phyloP scores from a whole-genome alignment of 352 stramenopile genomes.

The Phytophthora hybrid region DNA sequence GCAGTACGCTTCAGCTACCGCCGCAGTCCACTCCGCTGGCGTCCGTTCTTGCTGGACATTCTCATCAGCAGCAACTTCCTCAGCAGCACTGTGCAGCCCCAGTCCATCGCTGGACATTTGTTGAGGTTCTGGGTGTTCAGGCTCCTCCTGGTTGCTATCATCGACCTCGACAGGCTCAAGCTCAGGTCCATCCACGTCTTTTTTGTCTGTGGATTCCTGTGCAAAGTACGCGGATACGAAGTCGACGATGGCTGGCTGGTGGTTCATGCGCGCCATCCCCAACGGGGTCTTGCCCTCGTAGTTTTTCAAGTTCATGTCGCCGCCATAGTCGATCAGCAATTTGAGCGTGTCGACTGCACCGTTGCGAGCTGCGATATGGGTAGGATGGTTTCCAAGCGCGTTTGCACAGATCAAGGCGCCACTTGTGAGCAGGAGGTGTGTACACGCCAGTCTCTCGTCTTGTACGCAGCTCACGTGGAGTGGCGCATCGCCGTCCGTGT shows the following conservation, averaged over 20 bases:
- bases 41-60: constrained; percentile 32
- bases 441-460: constrained; percentile 61
- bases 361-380: constrained; percentile 68
- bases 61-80: constrained; percentile 27
- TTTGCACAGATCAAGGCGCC: constrained; percentile 68
- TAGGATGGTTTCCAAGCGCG: constrained; percentile 71
- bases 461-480: constrained; percentile 69
- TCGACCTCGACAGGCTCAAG: constrained; percentile 9
- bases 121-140: constrained; percentile 12
- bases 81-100: neutral
- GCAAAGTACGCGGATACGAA: constrained; percentile 73
- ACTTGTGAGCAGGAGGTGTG: constrained; percentile 62
- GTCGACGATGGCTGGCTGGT: constrained; percentile 63
- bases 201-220: constrained; percentile 42
- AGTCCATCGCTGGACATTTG: neutral
- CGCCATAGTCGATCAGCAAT: constrained; percentile 79
- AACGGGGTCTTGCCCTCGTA: constrained; percentile 83
- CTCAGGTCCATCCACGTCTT: constrained; percentile 13
- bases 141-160: constrained; percentile 20
- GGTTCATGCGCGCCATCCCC: constrained; percentile 77
- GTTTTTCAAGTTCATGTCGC: constrained; percentile 88
- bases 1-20: constrained; percentile 47
- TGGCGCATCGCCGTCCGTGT: constrained; percentile 72
- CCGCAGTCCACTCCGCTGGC: constrained; percentile 54
- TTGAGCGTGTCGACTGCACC: constrained; percentile 76